Evolutionary conservation across 345 rosid species (phyloP), one percentile per base, ranked within the genome.

Genomic region (Eutrema japonicum): DNA sequence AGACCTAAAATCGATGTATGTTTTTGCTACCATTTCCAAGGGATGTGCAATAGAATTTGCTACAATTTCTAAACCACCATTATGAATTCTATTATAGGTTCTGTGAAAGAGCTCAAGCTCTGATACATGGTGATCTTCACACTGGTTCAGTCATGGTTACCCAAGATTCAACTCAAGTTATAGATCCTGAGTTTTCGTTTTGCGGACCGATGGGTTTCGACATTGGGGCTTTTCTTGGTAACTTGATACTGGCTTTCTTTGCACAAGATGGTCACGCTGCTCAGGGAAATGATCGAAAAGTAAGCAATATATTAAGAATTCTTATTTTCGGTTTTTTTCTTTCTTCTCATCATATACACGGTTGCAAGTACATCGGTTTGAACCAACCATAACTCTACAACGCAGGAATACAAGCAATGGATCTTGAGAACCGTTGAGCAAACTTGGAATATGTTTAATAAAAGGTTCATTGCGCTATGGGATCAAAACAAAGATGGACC

Each of bases 161-260:
- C 22, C 76, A 22, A 35, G 88, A 81, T 52, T 95, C 99, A 7
- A 95, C 97, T 38, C 98, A 88, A 74, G 92, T 92, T 65, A 90
- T 92, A 73, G 97, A 92, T 82, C 92, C 99, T 10, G 98, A 95
- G 78, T 95, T 92, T 78, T 85, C 91, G 40, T 95, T 87, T 68
- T 87, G 83, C 41, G 99, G 96, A 74, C 99, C 99, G 3, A 95
- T 88, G 96, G 99, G 96, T 22, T 95, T 81, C 59, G 99, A 95
- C 61, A 54, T 90, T 79, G 98, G 99, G 66, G 97, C 99, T 71
- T 95, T 68, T 82, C 57, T 95, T 40, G 99, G 97, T 59, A 95
- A 95, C 75, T 82, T 95, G 84, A 85, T 90, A 73, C 75, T 95
- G 70, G 88, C 97, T 14, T 95, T 83, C 85, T 95, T 83, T 81